Base-by-base conservation (phyloP, 345 rosid species). In the Arabidopsis arenosa region DNA sequence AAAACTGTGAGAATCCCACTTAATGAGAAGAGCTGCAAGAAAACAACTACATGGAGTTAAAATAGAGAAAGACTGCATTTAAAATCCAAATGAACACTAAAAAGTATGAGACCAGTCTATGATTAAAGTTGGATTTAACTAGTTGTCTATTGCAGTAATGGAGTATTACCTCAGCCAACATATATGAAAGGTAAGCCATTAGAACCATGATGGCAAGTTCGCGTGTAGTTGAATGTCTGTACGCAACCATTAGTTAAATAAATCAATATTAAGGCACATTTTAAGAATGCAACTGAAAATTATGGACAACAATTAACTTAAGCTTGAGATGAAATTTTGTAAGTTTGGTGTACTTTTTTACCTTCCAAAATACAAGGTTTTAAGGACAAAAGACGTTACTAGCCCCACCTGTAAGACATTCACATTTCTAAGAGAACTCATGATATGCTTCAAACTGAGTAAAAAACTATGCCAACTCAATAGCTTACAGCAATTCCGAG, bases 1-100 rank as follows among this genome's bases (percentile, higher is more conserved):
- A 93, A 93, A 65, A 93, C 95, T 0, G 98, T 89, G 70, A 93
- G 97, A 70, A 93, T 93, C 43, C 98, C 97, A 60, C 97, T 93
- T 65, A 93, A 83, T 26, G 83, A 85, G 63, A 88, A 80, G 74
- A 93, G 87, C 98, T 91, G 86, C 84, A 87, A 33, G 71, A 48
- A 3, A 65, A 17, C 23, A 39, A 57, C 14, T 21, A 49, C 39
- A 39, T 6, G 32, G 54, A 51, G 47, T 30, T 13, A 63, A 32
- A 32, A 53, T n/a, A 44, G 33, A 51, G 13, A 32, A 72, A 11
- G 9, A 39, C 65, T 7, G 48, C 58, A 70, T 33, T 14, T 2
- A n/a, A 39, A 4, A 26, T 48, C 41, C 17, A 11, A 35, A 15
- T 57, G 32, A 11, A 40, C 21, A 56, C 28, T 30, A 35, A 18